Evolutionary conservation across 2,329 filamentous ascomycete species (phyloP).

Genomic region (Apiospora malaysiana): DNA sequence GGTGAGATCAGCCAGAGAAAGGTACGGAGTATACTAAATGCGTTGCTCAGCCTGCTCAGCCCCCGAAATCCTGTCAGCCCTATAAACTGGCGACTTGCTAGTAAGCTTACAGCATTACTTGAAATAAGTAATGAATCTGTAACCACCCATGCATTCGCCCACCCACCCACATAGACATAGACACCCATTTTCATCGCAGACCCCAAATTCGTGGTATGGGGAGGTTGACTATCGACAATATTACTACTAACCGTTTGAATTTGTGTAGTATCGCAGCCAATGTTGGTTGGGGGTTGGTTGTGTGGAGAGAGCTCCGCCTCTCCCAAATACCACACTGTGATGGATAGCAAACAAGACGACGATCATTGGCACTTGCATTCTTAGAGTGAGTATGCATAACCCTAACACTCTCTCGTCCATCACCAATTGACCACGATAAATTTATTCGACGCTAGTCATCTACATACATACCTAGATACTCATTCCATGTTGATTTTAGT

Average conservation of each 20-base stretch:
- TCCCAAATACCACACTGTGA: neutral
- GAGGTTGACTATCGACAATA: neutral
- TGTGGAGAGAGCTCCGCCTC: neutral
- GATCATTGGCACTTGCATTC: neutral
- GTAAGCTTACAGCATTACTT: neutral
- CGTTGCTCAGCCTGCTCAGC: neutral
- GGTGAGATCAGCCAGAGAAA: neutral
- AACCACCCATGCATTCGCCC: neutral
- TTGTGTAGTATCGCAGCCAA: constrained; percentile 4
- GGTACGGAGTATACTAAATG: neutral
- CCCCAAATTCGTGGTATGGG: neutral
- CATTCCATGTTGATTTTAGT: neutral
- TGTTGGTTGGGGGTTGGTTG: neutral
- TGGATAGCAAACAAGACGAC: neutral
- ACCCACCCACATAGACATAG: neutral
- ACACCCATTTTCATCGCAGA: neutral
- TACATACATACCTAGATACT: neutral
- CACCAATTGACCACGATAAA: neutral
- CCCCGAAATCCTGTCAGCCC: constrained; percentile 3
- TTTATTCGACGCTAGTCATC: neutral
- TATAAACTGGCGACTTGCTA: neutral
- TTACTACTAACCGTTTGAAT: neutral
- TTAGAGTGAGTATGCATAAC: neutral
- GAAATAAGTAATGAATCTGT: neutral
- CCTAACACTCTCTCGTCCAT: neutral